Percentiles rank a stretch among this genome's conserved stretches.
These are phyloP conservation scores for Pelargonium fulgidum DNA, from an alignment of 441 rosid species.

Conservation along the genomic window DNA sequence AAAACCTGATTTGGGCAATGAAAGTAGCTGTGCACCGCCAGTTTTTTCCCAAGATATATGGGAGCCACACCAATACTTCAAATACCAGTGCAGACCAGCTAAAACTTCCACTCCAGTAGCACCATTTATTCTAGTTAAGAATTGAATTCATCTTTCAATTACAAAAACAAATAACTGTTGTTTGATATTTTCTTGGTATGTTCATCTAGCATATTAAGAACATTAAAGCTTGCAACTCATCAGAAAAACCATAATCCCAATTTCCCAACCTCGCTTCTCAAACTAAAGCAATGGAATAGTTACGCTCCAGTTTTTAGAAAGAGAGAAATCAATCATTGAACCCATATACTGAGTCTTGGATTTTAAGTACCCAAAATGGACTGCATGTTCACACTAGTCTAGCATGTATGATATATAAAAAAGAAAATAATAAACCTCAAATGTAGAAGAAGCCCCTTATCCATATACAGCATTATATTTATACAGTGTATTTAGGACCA, in stretches of 20 bases:
- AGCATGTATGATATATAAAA: too few relatives aligned
- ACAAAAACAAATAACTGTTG: neutral
- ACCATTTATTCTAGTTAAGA: slow-evolving; percentile 46
- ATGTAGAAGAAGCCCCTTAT: too few relatives aligned
- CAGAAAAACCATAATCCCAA: too few relatives aligned
- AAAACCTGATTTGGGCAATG: slow-evolving; percentile 40
- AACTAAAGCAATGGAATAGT: neutral
- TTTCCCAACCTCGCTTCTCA: neutral
- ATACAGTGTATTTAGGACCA: too few relatives aligned
- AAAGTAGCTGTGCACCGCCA: slow-evolving; percentile 50
- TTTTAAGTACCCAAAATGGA: too few relatives aligned
- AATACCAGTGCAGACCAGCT: slow-evolving; percentile 69
- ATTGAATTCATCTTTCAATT: slow-evolving; percentile 13
- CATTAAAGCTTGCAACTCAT: neutral
- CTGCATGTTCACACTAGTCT: too few relatives aligned
- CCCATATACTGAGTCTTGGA: too few relatives aligned
- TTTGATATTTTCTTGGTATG: slow-evolving; percentile 6
- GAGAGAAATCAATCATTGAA: neutral
- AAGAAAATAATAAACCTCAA: too few relatives aligned
- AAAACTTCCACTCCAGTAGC: slow-evolving; percentile 56
- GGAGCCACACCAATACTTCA: slow-evolving; percentile 53
- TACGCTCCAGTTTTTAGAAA: neutral
- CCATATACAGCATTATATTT: too few relatives aligned
- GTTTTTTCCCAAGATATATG: slow-evolving; percentile 74
- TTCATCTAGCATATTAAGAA: neutral